Conservation (phyloP, 371 early-diverging fungal species). For the Lichtheimia hyalospora region DNA sequence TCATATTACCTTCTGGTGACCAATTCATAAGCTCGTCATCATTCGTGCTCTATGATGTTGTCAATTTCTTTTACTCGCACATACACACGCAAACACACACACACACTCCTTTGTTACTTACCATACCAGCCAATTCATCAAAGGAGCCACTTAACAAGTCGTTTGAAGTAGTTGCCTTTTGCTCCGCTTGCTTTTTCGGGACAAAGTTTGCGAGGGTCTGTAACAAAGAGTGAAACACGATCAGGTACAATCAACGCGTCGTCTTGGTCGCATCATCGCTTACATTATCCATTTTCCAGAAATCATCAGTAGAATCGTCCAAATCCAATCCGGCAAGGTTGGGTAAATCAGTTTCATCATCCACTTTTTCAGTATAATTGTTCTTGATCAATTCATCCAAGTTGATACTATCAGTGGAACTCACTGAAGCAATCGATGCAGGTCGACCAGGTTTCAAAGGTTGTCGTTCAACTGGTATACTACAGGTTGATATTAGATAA, state of each 20-base stretch:
- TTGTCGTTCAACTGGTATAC: background rate
- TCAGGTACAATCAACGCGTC: background rate
- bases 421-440: conserved; percentile 34
- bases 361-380: conserved; percentile 38
- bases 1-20: conserved; percentile 12
- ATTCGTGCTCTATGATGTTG: conserved; percentile 2
- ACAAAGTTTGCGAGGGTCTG: conserved; percentile 34
- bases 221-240: conserved; percentile 1
- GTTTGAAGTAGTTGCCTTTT: too few relatives aligned
- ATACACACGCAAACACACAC: too few relatives aligned
- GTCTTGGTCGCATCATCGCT: background rate
- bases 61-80: too few relatives aligned
- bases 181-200: background rate
- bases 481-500: background rate
- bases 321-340: conserved; percentile 40
- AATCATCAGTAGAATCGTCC: conserved; percentile 48
- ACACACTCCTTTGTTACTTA: too few relatives aligned
- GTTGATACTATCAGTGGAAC: conserved; percentile 46
- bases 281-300: conserved; percentile 47
- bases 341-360: conserved; percentile 43
- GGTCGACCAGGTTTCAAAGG: conserved; percentile 16
- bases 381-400: conserved; percentile 44
- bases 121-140: too few relatives aligned
- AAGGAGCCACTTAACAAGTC: too few relatives aligned
- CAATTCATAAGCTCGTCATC: conserved; percentile 12